Conservation (phyloP, 192 early-diverging fungal genomes). For the Obelidium mucronatum region DNA sequence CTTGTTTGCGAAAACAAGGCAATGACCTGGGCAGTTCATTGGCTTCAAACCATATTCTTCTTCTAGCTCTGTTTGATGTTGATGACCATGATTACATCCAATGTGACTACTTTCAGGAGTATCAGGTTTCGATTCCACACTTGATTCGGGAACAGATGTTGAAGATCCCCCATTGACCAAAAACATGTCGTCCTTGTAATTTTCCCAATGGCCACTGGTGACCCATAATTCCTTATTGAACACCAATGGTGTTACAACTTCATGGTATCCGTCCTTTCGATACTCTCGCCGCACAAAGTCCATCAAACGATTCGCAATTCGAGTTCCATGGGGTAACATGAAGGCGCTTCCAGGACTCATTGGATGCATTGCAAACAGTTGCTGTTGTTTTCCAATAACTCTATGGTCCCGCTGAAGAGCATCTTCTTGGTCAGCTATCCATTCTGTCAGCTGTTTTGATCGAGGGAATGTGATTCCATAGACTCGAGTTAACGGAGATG, state of each 20-base stretch:
- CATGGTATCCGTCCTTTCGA: conserved; percentile 76
- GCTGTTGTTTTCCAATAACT: conserved; percentile 54
- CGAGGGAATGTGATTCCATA: conserved; percentile 77
- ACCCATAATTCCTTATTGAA: conserved; percentile 95
- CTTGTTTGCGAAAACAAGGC: conserved; percentile 84
- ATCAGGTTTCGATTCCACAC: not conserved
- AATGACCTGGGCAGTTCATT: conserved; percentile 99
- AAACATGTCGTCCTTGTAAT: conserved; percentile 97
- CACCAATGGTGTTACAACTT: conserved; percentile 91
- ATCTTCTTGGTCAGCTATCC: conserved; percentile 58
- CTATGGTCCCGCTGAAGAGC: conserved; percentile 65
- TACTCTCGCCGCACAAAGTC: conserved; percentile 81
- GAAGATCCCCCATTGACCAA: conserved; percentile 35
- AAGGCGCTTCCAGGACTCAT: conserved; percentile 58
- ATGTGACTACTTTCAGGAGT: conserved; percentile 47
- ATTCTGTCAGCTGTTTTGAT: conserved; percentile 56
- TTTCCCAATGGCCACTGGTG: conserved; percentile 94
- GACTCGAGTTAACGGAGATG: conserved; percentile 64
- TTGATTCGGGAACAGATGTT: not conserved
- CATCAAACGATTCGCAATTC: conserved; percentile 81
- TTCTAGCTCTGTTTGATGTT: conserved; percentile 39
- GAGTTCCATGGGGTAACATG: conserved; percentile 66
- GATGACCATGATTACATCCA: not conserved
- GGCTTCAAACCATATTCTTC: conserved; percentile 89
- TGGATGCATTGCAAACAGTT: conserved; percentile 48